phyloP scores from a whole-genome alignment of 2,329 filamentous ascomycete genomes.

The Alternaria burnsii region DNA sequence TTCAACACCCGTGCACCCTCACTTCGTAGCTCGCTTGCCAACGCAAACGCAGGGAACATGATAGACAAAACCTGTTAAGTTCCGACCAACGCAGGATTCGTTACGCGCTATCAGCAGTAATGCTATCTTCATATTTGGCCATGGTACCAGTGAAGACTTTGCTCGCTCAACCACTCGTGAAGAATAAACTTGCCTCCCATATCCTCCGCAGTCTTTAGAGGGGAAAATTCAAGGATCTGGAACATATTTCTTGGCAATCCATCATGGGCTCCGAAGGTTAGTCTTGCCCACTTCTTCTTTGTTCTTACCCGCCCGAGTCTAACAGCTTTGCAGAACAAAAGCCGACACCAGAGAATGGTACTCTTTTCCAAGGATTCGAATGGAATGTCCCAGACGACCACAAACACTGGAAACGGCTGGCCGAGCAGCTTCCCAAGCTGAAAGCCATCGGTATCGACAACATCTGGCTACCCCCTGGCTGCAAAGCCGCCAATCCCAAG shows the following conservation, averaged over 20 bases:
- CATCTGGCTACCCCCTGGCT: conserved; percentile 74
- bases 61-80: conserved; percentile 33
- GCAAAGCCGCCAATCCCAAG: conserved; percentile 68
- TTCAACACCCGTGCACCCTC: background rate
- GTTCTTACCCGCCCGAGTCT: background rate
- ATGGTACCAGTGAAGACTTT: conserved; percentile 2
- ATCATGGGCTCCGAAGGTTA: conserved; percentile 43
- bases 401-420: conserved; percentile 68
- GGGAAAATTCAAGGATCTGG: background rate
- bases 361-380: conserved; percentile 75
- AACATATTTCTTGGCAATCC: background rate
- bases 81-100: conserved; percentile 6
- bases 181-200: background rate
- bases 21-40: conserved; percentile 10
- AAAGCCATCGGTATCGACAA: conserved; percentile 65
- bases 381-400: conserved; percentile 73
- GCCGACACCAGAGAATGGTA: conserved; percentile 49
- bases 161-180: background rate
- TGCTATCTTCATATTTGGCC: conserved; percentile 16
- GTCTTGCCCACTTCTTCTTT: background rate
- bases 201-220: background rate
- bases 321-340: conserved; percentile 33
- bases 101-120: conserved; percentile 12
- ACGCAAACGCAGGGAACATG: conserved; percentile 18
- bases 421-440: conserved; percentile 61